Evolutionary conservation across 2,329 filamentous ascomycete species (phyloP), one percentile per base, ranked within the genome.

Genomic region (Arachnomyces sp.): DNA sequence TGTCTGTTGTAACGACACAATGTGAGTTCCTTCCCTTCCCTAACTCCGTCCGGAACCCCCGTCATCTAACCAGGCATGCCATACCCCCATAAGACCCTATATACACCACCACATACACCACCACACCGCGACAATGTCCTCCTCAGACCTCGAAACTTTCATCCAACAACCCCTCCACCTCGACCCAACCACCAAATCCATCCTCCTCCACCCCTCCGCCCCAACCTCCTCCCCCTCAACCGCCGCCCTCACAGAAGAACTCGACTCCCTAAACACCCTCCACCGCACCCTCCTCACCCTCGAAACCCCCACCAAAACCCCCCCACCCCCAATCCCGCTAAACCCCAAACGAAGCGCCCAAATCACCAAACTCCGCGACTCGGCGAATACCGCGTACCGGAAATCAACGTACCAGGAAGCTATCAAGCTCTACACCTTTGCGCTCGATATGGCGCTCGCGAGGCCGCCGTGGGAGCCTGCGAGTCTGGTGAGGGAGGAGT

Each of bases 261-360:
- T 74, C 79, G 88, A 93, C 47, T 81, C 79, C 53, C 72, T 72
- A 1, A 89, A 88, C 76, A 96, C 90, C 40, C 84, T 79, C 55
- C 85, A 66, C 45, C 90, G 66, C 1, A 84, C 83, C 32, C 76
- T 96, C 45, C 71, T 92, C 52, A 64, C 65, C 40, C 76, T 87
- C 51, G 73, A 77, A 34, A 67, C 68, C 0, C 77, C 82, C 5
- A 25, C 5, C 4, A 73, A 77, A 43, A 73, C 87, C 14, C 90
- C 90, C 0, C 88, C 89, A 4, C 84, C 90, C 0, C 92, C 92
- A 0, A 75, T 94, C 31, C 89, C 89, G 44, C 82, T 95, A 46
- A 93, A 94, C 71, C 89, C 87, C 38, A 94, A 95, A 69, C 86
- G 90, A 57, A 81, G 77, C 49, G 87, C 85, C 28, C 80, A 89